These are phyloP conservation scores for Ustilago shanxiensis DNA, from an alignment of 1,284 basidiomycete species.

Conservation along the genomic window DNA sequence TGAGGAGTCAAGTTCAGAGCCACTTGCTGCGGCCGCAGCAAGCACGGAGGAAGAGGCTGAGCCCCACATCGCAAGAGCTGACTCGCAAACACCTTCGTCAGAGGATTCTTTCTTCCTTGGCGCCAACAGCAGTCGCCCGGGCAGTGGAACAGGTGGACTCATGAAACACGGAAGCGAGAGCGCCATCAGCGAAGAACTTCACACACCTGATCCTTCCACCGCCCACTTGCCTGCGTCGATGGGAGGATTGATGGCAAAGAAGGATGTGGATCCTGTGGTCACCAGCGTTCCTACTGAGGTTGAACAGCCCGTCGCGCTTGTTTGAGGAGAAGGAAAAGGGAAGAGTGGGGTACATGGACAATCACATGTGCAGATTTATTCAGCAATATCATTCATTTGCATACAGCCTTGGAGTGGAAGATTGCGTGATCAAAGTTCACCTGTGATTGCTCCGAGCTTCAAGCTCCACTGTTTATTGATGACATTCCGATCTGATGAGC, in stretches of 20 bases:
- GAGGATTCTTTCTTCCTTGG: constrained; percentile 46
- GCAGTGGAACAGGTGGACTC: constrained; percentile 25
- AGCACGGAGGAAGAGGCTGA: constrained; percentile 5
- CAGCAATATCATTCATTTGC: neutral
- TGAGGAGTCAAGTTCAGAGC: neutral
- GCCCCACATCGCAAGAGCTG: constrained; percentile 23
- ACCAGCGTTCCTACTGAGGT: constrained; percentile 7
- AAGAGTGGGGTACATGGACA: neutral
- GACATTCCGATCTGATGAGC: neutral
- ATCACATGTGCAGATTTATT: neutral
- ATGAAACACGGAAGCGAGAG: constrained; percentile 53
- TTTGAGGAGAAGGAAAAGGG: neutral
- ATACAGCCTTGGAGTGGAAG: neutral
- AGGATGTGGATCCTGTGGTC: constrained; percentile 13
- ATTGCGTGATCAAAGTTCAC: constrained; percentile 5
- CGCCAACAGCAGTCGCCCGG: constrained; percentile 35
- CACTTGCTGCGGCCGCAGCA: neutral
- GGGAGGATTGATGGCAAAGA: constrained; percentile 9
- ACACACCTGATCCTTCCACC: constrained; percentile 44
- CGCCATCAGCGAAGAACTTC: constrained; percentile 46
- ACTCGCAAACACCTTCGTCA: constrained; percentile 46
- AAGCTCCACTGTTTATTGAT: neutral
- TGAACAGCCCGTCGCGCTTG: neutral
- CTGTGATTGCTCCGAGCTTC: too few species aligned
- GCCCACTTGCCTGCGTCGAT: constrained; percentile 24